Conservation (phyloP, 352 stramenopile species). For the Pythium phragmiticola region DNA sequence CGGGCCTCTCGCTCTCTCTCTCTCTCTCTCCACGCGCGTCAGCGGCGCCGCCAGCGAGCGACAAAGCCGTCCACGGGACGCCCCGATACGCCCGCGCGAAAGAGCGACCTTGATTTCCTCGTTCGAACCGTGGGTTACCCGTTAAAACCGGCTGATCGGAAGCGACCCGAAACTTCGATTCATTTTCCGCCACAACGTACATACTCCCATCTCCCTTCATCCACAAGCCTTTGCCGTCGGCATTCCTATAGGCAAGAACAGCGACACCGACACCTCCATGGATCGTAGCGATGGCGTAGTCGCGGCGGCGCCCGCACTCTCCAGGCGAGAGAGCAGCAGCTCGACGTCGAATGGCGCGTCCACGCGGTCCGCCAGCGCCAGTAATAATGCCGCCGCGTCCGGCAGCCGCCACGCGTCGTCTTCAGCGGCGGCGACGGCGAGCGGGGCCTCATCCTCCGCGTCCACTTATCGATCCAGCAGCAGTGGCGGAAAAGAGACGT, state of each 20-base stretch:
- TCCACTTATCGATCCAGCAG: conserved; percentile 20
- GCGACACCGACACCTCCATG: conserved; percentile 6
- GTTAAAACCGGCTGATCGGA: conserved; percentile 9
- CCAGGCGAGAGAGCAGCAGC: conserved; percentile 24
- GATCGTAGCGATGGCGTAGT: conserved; percentile 26
- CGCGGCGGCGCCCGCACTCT: conserved; percentile 12
- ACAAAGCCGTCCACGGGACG: background rate
- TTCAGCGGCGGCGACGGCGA: conserved; percentile 8
- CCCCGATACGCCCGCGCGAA: background rate
- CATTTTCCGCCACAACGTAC: no score
- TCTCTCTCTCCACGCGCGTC: background rate
- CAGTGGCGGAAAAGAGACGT: conserved; percentile 3
- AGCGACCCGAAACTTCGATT: background rate
- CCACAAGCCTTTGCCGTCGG: background rate
- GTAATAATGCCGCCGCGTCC: conserved; percentile 15
- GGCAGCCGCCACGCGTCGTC: conserved; percentile 17
- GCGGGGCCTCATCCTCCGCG: conserved; percentile 16
- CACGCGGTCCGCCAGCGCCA: conserved; percentile 2
- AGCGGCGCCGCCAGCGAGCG: background rate
- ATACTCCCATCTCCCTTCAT: no score
- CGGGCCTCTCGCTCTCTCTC: conserved; percentile 8
- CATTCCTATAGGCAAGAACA: background rate
- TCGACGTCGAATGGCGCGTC: conserved; percentile 17
- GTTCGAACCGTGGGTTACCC: background rate
- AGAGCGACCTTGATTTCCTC: background rate